Evolutionary conservation across 176 grass and related monocot genomes (phyloP), one percentile per base, ranked within the genome.

Genomic region (Alopecurus myosuroides): DNA sequence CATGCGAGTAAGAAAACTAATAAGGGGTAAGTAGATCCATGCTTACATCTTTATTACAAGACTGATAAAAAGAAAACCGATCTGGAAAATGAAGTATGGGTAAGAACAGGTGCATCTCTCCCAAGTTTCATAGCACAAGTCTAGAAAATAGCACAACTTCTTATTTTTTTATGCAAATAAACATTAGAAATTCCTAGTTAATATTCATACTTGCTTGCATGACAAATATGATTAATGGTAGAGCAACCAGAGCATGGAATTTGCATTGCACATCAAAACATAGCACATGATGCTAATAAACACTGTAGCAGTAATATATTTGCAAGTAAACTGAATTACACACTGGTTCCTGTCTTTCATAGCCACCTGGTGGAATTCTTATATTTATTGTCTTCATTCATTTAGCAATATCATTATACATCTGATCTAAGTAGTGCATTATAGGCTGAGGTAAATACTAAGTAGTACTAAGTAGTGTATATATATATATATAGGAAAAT

Each of bases 91-190:
- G 74, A 81, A 10, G 89, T 97, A 85, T 97, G 94, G 9, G 91
- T 94, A 74, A 97, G 94, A 71, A 97, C 85, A 73, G 94, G 44
- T 37, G 79, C 89, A 88, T 97, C 94, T 88, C 82, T 97, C 57
- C 94, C 94, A 60, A 97, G 91, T 88, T 64, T 87, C 94, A 97
- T 97, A 44, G 91, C 87, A 81, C 91, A 89, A 82, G 91, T 97
- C 94, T 97, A 87, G 64, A 85, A 50, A 70, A 80, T 51, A 82
- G 25, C 4, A 65, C 60, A 34, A 64, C 6, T 64, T 13, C 29
- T 34, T 22, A 62, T n/a, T 29, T 61, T 3, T 11, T 70, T 39
- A 3, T 8, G 29, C 14, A 64, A 6, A 33, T 64, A 64, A 4
- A 64, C 5, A 42, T 19, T 78, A 26, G 0, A 74, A 55, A 77